Percentiles rank a stretch among this genome's conserved stretches.
Conservation (phyloP, 148 eudicot species). For the Salicornia ramosissima region DNA sequence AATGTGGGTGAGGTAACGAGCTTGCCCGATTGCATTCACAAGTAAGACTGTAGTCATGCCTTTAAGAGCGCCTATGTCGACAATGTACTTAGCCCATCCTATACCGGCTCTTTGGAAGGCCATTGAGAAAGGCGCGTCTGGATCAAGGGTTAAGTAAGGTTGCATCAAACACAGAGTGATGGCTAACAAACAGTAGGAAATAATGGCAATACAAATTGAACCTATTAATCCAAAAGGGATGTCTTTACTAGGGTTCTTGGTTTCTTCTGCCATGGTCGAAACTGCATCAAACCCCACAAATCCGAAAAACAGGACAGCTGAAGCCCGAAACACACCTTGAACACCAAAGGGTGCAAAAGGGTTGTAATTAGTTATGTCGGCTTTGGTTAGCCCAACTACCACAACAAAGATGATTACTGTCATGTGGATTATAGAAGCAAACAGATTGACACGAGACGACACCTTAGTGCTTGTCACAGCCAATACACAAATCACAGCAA, state of each 20-base stretch:
- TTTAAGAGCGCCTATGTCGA: slow-evolving; percentile 38
- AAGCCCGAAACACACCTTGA: slow-evolving; percentile 39
- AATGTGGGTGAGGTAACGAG: slow-evolving; percentile 48
- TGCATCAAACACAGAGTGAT: slow-evolving; percentile 42
- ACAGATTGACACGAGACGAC: slow-evolving; percentile 40
- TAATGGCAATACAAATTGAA: slow-evolving; percentile 26
- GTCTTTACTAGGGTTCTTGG: slow-evolving; percentile 38
- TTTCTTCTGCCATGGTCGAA: slow-evolving; percentile 48
- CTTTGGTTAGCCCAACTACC: slow-evolving; percentile 35
- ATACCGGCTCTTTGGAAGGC: slow-evolving; percentile 38
- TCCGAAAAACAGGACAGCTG: slow-evolving; percentile 50
- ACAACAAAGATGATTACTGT: slow-evolving; percentile 36
- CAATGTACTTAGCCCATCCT: slow-evolving; percentile 48
- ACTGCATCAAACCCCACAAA: slow-evolving; percentile 54
- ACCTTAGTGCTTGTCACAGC: slow-evolving; percentile 39
- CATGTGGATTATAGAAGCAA: slow-evolving; percentile 38
- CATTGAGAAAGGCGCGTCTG: slow-evolving; percentile 36
- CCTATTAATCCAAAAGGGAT: slow-evolving; percentile 45
- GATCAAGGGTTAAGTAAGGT: slow-evolving; percentile 30
- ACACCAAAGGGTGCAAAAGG: slow-evolving; percentile 29
- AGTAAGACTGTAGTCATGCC: slow-evolving; percentile 52
- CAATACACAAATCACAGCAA: slow-evolving; percentile 27
- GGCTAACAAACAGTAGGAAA: slow-evolving; percentile 32
- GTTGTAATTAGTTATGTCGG: slow-evolving; percentile 22
- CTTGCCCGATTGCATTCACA: slow-evolving; percentile 31